Conservation (phyloP, 805 yeast species). For the Cyberlindnera suaveolens region DNA sequence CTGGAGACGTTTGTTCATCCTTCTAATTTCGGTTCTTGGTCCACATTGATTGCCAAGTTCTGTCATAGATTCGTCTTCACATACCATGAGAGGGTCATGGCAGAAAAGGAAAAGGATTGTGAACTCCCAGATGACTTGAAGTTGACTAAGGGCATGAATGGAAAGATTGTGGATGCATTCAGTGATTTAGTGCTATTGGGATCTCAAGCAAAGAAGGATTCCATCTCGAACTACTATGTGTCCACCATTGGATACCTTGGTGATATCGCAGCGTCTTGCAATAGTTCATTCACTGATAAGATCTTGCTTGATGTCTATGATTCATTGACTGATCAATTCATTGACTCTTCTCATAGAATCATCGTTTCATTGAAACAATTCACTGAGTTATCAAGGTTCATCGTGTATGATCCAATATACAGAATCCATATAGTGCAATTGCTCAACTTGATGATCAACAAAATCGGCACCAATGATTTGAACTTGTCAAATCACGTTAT, state of each 20-base stretch:
- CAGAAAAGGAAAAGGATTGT: slow-evolving; percentile 36
- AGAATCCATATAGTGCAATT: slow-evolving; percentile 77
- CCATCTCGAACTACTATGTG: slow-evolving; percentile 51
- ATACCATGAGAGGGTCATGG: slow-evolving; percentile 50
- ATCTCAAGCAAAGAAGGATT: slow-evolving; percentile 65
- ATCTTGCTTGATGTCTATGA: slow-evolving; percentile 71
- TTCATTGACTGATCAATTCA: slow-evolving; percentile 54
- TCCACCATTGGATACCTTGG: slow-evolving; percentile 50
- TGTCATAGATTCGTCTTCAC: slow-evolving; percentile 53
- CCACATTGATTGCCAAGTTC: slow-evolving; percentile 58
- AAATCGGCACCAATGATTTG: slow-evolving; percentile 85
- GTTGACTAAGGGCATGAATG: slow-evolving; percentile 30
- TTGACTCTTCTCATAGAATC: slow-evolving; percentile 75
- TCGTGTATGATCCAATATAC: slow-evolving; percentile 56
- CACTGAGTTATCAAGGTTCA: slow-evolving; percentile 56
- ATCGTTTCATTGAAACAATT: slow-evolving; percentile 64
- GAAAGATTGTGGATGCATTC: slow-evolving; percentile 35
- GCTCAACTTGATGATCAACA: slow-evolving; percentile 63
- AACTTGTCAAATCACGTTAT: slow-evolving; percentile 63
- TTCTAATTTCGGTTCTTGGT: slow-evolving; percentile 89
- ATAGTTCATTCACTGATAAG: slow-evolving; percentile 39
- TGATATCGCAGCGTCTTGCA: slow-evolving; percentile 47
- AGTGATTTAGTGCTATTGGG: slow-evolving; percentile 54
- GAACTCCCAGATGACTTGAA: slow-evolving; percentile 23
- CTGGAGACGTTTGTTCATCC: slow-evolving; percentile 85